Percentiles rank a stretch among this genome's conserved stretches.
Conservation (phyloP, 2,329 filamentous ascomycete genomes). For the Penicillium thymicola region DNA sequence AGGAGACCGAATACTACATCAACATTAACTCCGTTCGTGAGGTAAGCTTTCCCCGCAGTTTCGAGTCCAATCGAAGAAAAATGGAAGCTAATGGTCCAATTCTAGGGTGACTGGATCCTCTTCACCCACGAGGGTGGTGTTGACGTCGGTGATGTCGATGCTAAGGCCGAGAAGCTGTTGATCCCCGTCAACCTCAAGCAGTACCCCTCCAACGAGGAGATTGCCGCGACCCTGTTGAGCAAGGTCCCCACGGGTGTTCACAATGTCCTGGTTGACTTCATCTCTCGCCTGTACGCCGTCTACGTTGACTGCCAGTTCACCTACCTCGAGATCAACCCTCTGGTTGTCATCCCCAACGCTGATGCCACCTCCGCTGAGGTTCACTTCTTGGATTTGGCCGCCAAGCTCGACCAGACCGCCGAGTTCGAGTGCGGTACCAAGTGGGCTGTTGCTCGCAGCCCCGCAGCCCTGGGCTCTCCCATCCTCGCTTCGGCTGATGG, state of each 20-base stretch:
- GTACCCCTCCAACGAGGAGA: slow-evolving; percentile 94
- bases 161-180: slow-evolving; percentile 97
- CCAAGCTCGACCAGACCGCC: slow-evolving; percentile 97
- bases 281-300: slow-evolving; percentile 94
- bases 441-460: slow-evolving; percentile 94
- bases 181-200: slow-evolving; percentile 92
- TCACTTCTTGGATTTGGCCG: slow-evolving; percentile 96
- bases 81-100: slow-evolving; percentile 26
- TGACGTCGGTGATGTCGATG: slow-evolving; percentile 98
- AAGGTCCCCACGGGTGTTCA: slow-evolving; percentile 94
- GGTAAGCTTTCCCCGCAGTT: slow-evolving; percentile 60
- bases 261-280: slow-evolving; percentile 99
- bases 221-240: slow-evolving; percentile 78
- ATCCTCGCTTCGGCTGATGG: slow-evolving; percentile 60
- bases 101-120: slow-evolving; percentile 96
- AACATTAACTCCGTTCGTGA: slow-evolving; percentile 99
- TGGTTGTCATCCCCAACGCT: slow-evolving; percentile 94
- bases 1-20: slow-evolving; percentile 98
- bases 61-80: not conserved
- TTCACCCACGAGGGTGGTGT: slow-evolving; percentile 99
- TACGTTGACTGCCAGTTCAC: slow-evolving; percentile 99
- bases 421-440: slow-evolving; percentile 99
- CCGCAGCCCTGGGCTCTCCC: slow-evolving; percentile 80
- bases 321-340: slow-evolving; percentile 99
- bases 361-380: slow-evolving; percentile 89